phyloP scores from a whole-genome alignment of 805 yeast genomes.

The Candida bentonensis region DNA sequence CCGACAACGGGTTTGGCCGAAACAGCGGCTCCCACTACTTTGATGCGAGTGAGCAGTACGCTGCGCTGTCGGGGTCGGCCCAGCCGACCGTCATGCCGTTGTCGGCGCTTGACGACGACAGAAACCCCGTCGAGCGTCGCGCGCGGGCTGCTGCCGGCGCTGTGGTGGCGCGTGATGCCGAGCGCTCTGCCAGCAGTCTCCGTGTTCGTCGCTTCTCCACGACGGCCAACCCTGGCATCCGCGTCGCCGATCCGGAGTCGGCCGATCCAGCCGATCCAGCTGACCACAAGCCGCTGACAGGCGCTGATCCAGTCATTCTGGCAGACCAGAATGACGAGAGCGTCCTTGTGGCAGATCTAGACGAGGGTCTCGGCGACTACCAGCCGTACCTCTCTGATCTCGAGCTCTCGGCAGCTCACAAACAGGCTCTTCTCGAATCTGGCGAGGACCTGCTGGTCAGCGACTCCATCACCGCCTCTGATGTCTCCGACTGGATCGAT shows the following conservation, averaged over 20 bases:
- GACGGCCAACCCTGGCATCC: background rate
- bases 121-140: conserved; percentile 4
- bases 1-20: conserved; percentile 5
- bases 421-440: background rate
- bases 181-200: background rate
- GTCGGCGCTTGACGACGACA: conserved; percentile 9
- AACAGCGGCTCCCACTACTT: conserved; percentile 7
- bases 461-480: conserved; percentile 4
- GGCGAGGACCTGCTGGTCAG: conserved; percentile 2
- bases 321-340: background rate
- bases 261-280: background rate
- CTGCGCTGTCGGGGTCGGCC: background rate
- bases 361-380: background rate
- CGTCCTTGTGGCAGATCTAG: background rate
- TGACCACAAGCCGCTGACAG: background rate
- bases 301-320: background rate
- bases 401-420: background rate
- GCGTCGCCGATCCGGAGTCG: background rate
- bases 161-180: no score
- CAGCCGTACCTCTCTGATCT: background rate
- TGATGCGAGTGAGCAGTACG: conserved; percentile 5
- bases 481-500: conserved; percentile 2
- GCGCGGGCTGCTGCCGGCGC: background rate
- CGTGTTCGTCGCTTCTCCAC: background rate
- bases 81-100: conserved; percentile 7